These are phyloP conservation scores for Saccharomyces cerevisiae DNA, from an alignment of 805 yeast genomes.

Conservation along the genomic window DNA sequence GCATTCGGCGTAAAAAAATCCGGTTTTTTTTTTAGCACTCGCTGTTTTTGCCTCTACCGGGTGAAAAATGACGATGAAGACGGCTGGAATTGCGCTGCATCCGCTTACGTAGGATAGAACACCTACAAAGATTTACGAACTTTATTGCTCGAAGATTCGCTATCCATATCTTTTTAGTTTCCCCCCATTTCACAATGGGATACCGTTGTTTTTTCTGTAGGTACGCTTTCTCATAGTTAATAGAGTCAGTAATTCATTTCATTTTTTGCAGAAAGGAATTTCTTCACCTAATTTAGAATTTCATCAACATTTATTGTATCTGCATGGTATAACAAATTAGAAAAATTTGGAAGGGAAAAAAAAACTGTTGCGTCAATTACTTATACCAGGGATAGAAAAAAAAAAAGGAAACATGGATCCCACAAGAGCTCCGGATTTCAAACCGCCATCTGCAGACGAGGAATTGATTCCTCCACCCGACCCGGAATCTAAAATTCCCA, in stretches of 20 bases:
- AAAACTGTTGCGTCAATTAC: not conserved
- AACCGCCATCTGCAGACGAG: slow-evolving; percentile 69
- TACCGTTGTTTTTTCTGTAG: not conserved
- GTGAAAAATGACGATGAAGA: not conserved
- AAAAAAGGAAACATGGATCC: slow-evolving; percentile 62
- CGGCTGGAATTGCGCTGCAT: not conserved
- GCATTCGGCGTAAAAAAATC: not conserved
- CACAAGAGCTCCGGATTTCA: slow-evolving; percentile 80
- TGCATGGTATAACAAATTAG: not conserved
- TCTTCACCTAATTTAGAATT: not conserved
- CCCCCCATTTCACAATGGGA: not conserved
- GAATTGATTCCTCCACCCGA: slow-evolving; percentile 56
- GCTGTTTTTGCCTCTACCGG: not conserved
- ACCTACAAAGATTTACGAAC: not conserved
- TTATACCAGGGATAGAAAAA: not conserved
- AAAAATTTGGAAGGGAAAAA: not conserved
- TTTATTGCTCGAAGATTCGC: not conserved
- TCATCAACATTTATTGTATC: not conserved
- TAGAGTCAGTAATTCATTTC: not conserved
- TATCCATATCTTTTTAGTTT: not conserved
- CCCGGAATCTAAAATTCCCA: slow-evolving; percentile 62
- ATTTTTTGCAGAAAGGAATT: not conserved
- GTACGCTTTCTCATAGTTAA: not conserved
- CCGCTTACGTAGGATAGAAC: not conserved
- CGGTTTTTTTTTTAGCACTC: not conserved